These are phyloP conservation scores for Hordeum pubiflorum DNA, from an alignment of 202 grass and related monocot genomes.

Conservation along the genomic window DNA sequence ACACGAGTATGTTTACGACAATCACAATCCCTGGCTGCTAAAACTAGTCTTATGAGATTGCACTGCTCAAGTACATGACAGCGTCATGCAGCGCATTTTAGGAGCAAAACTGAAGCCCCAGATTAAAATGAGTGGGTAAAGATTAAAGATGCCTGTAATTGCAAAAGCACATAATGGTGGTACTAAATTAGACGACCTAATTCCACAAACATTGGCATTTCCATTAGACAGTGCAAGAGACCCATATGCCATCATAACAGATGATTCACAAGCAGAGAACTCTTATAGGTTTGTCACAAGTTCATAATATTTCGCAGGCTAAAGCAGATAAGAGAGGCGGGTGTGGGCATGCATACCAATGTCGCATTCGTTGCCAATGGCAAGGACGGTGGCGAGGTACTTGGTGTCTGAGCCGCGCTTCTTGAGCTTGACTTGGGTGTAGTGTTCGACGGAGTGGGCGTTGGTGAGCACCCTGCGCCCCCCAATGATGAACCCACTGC, in stretches of 20 bases:
- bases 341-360: conserved; percentile 44
- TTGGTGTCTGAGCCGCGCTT: conserved; percentile 87
- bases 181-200: background rate
- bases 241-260: background rate
- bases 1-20: background rate
- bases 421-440: conserved; percentile 95
- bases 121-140: background rate
- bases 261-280: background rate
- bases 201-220: conserved; percentile 3
- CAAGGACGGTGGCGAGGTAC: conserved; percentile 82
- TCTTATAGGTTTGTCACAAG: background rate
- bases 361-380: conserved; percentile 89
- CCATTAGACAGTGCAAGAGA: background rate
- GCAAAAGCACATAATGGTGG: background rate
- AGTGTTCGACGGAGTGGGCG: conserved; percentile 86
- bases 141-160: background rate
- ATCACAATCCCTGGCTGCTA: background rate
- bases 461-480: conserved; percentile 81
- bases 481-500: conserved; percentile 69
- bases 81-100: background rate
- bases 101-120: background rate
- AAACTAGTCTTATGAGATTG: background rate
- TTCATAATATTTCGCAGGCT: background rate
- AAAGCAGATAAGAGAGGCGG: background rate
- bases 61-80: background rate